Evolutionary conservation across 2,329 filamentous ascomycete species (phyloP), one percentile per base, ranked within the genome.

Genomic region (Cercospora berteroae): DNA sequence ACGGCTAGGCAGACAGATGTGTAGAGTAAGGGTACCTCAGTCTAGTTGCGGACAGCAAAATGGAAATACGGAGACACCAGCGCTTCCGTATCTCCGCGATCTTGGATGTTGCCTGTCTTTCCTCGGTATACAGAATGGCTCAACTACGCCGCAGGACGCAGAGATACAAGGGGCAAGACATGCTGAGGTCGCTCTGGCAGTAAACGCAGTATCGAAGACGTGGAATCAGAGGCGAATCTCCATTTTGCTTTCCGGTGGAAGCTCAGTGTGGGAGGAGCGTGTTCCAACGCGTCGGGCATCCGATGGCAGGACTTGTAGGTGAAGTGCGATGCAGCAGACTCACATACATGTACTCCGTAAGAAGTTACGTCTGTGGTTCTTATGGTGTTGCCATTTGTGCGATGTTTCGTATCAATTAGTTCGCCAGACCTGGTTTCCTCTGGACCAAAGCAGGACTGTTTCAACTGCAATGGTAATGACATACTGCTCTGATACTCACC

Each of bases 361-460:
- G 36, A 39, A 39, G 36, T n/a, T 13, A n/a, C 36, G 36, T 16
- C 33, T 16, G 12, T 36, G 12, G 5, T 36, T 36, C 36, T n/a
- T 39, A 39, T n/a, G 16, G 36, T n/a, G n/a, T 58, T 58, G 29
- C 16, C 8, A 13, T 29, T 20, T 63, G 52, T 39, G 60, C 60
- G 36, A 63, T 58, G 60, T 64, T 67, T 67, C 65, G 63, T 67
- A 10, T 63, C 62, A 23, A 63, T 5, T 13, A 9, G 59, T 48
- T 36, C n/a, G 50, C 61, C 52, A 25, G 52, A 44, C 23, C 23
- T 52, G 48, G 20, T 9, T 23, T 64, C 29, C 4, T 13, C 27
- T 55, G 50, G 61, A 33, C 16, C 33, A 18, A 18, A 25, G 9
- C 3, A 18, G 7, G 8, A 61, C 33, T 61, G 18, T 25, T 3